Conservation (phyloP, 2,329 filamentous ascomycete species). For the Onygenales sp. region DNA sequence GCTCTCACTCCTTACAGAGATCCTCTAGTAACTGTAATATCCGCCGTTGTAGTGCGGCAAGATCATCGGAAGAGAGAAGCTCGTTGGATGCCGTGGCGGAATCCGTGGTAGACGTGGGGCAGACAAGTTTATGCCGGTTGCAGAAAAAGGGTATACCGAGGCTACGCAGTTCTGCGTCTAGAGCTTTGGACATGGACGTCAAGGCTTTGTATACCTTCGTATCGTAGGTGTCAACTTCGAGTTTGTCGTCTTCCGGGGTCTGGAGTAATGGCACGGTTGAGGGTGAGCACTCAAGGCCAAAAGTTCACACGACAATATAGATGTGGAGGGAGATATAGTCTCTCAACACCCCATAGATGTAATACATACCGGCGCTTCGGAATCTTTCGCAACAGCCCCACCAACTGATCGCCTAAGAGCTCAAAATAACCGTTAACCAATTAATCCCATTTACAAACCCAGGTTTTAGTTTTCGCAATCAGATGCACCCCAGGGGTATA, state of each 20-base stretch:
- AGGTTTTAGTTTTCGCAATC: not conserved
- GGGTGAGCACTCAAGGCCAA: not conserved
- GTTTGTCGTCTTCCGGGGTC: slow-evolving; percentile 39
- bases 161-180: slow-evolving; percentile 45
- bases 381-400: slow-evolving; percentile 26
- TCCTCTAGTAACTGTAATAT: slow-evolving; percentile 45
- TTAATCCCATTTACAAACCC: not conserved
- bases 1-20: slow-evolving; percentile 31
- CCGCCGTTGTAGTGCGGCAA: slow-evolving; percentile 35
- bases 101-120: not conserved
- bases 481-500: slow-evolving; percentile 2
- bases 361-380: slow-evolving; percentile 22
- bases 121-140: slow-evolving; percentile 36
- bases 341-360: not conserved
- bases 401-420: slow-evolving; percentile 35
- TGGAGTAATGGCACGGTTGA: slow-evolving; percentile 10
- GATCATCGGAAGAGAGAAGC: slow-evolving; percentile 31
- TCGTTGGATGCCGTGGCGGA: slow-evolving; percentile 10
- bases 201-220: slow-evolving; percentile 53
- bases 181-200: slow-evolving; percentile 49
- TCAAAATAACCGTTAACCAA: not conserved
- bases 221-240: slow-evolving; percentile 51
- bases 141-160: slow-evolving; percentile 55
- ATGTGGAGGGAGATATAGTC: not conserved
- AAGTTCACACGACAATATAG: not conserved